Conservation (phyloP, 345 rosid species). For the Boechera stricta region DNA sequence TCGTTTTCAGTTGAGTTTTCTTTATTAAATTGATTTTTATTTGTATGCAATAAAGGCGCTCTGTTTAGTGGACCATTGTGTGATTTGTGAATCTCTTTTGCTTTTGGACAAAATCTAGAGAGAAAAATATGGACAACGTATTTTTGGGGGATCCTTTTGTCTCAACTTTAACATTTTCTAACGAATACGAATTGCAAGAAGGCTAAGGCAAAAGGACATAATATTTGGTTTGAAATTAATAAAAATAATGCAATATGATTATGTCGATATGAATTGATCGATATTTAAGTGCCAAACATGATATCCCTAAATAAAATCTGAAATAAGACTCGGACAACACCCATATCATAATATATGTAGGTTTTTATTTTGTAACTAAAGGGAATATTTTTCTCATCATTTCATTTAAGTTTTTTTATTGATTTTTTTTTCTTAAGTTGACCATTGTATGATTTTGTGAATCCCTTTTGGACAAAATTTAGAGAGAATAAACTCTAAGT, state of each 20-base stretch:
- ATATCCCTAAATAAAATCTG: neutral
- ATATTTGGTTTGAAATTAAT: slow-evolving; percentile 4
- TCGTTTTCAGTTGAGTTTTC: slow-evolving; percentile 24
- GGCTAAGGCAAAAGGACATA: neutral
- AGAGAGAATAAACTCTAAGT: slow-evolving; percentile 27
- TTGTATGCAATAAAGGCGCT: slow-evolving; percentile 5
- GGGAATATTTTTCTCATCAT: neutral
- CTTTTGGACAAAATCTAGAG: slow-evolving; percentile 36
- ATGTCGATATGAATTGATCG: neutral
- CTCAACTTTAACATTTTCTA: slow-evolving; percentile 20
- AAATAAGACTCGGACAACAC: neutral
- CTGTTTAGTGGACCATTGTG: slow-evolving; percentile 39
- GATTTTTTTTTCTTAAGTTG: neutral
- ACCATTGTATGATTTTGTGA: slow-evolving; percentile 11
- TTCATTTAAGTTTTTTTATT: neutral
- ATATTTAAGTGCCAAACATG: neutral
- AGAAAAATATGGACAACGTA: slow-evolving; percentile 25
- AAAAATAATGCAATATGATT: neutral
- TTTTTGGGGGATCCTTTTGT: slow-evolving; percentile 13
- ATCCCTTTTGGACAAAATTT: slow-evolving; percentile 5
- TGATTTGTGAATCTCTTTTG: slow-evolving; percentile 41
- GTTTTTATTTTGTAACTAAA: neutral
- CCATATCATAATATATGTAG: neutral
- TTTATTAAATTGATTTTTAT: slow-evolving; percentile 21
- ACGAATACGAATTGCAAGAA: slow-evolving; percentile 6